phyloP scores from a whole-genome alignment of 805 yeast genomes.

The Metschnikowia lachancei region DNA sequence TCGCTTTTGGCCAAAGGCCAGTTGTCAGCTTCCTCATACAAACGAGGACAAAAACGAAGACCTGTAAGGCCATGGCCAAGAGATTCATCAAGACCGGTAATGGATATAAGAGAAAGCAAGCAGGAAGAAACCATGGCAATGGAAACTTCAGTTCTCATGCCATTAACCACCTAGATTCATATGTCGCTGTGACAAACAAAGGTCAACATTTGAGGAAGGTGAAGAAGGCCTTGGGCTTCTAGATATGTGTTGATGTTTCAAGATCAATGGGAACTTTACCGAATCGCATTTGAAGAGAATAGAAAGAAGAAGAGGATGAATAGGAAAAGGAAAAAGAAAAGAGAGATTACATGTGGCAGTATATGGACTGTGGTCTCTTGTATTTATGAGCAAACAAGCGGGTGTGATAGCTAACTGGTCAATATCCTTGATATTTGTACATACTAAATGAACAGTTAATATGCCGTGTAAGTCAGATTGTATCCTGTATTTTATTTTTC shows the following conservation, averaged over 20 bases:
- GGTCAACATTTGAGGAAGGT: slow-evolving; percentile 60
- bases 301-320: not conserved
- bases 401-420: not conserved
- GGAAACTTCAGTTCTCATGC: slow-evolving; percentile 76
- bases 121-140: slow-evolving; percentile 91
- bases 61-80: slow-evolving; percentile 84
- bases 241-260: not conserved
- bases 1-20: slow-evolving; percentile 22
- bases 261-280: not conserved
- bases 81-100: slow-evolving; percentile 77
- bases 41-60: slow-evolving; percentile 55
- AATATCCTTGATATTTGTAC: not conserved
- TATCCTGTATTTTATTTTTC: too few relatives aligned
- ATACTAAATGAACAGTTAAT: not conserved
- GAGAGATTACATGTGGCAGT: not conserved
- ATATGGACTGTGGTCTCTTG: not conserved
- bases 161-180: slow-evolving; percentile 58
- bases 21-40: slow-evolving; percentile 30
- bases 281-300: not conserved
- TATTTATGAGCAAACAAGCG: not conserved
- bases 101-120: slow-evolving; percentile 55
- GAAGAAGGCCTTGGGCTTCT: slow-evolving; percentile 43
- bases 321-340: not conserved
- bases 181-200: slow-evolving; percentile 47
- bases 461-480: not conserved